Evolutionary conservation across 2,329 filamentous ascomycete genomes (phyloP), one percentile per base, ranked within the genome.

Genomic region (Diaporthe batatas): DNA sequence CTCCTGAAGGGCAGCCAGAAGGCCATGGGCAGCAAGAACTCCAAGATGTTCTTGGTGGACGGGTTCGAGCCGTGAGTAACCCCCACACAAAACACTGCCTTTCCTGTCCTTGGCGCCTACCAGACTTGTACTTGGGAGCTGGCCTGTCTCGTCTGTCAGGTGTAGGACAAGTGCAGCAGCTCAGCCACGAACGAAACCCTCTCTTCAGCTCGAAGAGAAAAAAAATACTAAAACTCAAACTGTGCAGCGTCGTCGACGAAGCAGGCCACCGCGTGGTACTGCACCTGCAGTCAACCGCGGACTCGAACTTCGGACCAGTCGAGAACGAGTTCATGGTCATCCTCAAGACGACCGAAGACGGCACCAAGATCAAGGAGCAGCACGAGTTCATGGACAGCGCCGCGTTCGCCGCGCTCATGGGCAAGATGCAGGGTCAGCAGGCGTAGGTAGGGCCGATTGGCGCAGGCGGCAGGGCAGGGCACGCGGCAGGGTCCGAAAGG

Each of bases 301-400:
- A 54, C 12, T 32, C 51, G 3, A 54, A 54, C 25, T 32, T 54
- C 16, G 51, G 51, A 1, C 51, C 51, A 0, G 11, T 10, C 3
- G 51, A 54, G 12, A 54, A 54, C 3, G 51, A 54, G 32, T 29
- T 54, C 51, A 54, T 54, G 12, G 16, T 54, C 0, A 29, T 54
- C 6, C n/a, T 54, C 25, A 54, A 1, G 51, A 54, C 51, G 25
- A 54, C 51, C 6, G 51, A 5, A 1, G 51, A 54, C 51, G 51
- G 51, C 1, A 8, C 2, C 16, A 11, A 18, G 23, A 54, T 54
- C 29, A 11, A 18, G 25, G 51, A 54, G 16, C 51, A 54, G 51
- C 12, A 54, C 18, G 51, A 54, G 51, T 54, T 54, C 51, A 18
- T 54, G 51, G 51, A 54, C 23, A 54, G 51, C 29, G 51, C 51